A percentile compares a stretch with the other conserved stretches of the same genome.
Conservation (phyloP, 2,329 filamentous ascomycete species). For the Fusarium sp. region DNA sequence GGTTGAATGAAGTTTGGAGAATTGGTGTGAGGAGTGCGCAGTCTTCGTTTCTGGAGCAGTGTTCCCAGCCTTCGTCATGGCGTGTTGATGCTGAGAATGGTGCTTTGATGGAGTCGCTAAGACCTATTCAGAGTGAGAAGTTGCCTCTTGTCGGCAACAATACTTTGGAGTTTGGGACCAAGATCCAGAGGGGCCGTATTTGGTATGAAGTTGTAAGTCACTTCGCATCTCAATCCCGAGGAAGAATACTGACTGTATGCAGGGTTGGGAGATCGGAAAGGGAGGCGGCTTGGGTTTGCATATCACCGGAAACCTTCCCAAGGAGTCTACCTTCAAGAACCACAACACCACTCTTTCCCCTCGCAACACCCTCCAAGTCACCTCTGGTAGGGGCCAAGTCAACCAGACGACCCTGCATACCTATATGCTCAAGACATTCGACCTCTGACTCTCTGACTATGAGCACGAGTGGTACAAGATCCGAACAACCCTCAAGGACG, state of each 20-base stretch:
- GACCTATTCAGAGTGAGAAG: conserved; percentile 9
- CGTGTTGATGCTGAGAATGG: background rate
- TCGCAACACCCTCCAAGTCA: background rate
- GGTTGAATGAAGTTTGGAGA: conserved; percentile 12
- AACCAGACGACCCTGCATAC: conserved; percentile 12
- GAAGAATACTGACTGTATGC: no score
- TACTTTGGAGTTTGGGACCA: conserved; percentile 12
- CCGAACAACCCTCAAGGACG: background rate
- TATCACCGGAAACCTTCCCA: background rate
- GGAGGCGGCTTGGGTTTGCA: conserved; percentile 2
- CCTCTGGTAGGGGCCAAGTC: conserved; percentile 4
- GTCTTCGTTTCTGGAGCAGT: background rate
- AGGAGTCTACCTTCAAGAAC: conserved; percentile 1
- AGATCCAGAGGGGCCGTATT: conserved; percentile 2
- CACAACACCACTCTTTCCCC: conserved; percentile 3
- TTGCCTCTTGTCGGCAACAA: background rate
- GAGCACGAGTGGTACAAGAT: conserved; percentile 11
- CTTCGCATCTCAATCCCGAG: no score
- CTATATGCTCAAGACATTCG: conserved; percentile 5
- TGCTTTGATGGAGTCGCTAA: background rate
- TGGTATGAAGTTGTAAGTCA: conserved; percentile 13
- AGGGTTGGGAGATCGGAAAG: background rate
- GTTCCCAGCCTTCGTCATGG: conserved; percentile 2
- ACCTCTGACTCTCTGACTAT: no score
- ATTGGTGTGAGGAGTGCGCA: background rate